Evolutionary conservation across 495 filamentous ascomycete genomes (phyloP).

Genomic region (Aspergillus coremiiformis): DNA sequence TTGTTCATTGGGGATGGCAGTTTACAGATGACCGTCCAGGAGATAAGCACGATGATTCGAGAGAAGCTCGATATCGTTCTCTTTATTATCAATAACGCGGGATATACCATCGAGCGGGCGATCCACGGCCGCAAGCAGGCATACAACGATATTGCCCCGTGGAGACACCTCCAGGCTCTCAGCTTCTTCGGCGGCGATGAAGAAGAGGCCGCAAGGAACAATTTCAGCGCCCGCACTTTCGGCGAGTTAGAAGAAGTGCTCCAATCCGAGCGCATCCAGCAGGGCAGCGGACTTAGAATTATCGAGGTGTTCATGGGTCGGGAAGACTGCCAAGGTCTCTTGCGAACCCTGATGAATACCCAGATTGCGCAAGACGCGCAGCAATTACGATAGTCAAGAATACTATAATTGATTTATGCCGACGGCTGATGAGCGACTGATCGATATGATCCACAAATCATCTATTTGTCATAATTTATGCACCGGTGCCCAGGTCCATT

Average conservation of each 20-base stretch:
- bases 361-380: constrained; percentile 6
- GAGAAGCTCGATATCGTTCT: constrained; percentile 62
- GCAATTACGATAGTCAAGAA: background rate
- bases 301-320: constrained; percentile 42
- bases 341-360: background rate
- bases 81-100: constrained; percentile 69
- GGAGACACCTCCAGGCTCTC: constrained; percentile 49
- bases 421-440: too few species aligned
- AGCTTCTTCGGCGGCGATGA: constrained; percentile 38
- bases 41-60: constrained; percentile 68
- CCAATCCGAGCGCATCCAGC: constrained; percentile 22
- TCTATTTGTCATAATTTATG: too few species aligned
- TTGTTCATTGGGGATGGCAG: constrained; percentile 79
- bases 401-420: too few species aligned
- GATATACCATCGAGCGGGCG: constrained; percentile 66
- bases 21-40: constrained; percentile 72
- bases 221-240: constrained; percentile 27
- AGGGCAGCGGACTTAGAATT: constrained; percentile 35
- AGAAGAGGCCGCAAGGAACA: constrained; percentile 18
- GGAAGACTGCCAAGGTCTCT: constrained; percentile 30
- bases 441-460: too few species aligned
- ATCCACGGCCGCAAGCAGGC: constrained; percentile 65
- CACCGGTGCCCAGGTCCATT: too few species aligned
- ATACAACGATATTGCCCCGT: constrained; percentile 68
- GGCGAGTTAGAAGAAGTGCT: constrained; percentile 32